These are phyloP conservation scores for Zygosaccharomyces sapae DNA, from an alignment of 1,139 yeast genomes.

Conservation along the genomic window DNA sequence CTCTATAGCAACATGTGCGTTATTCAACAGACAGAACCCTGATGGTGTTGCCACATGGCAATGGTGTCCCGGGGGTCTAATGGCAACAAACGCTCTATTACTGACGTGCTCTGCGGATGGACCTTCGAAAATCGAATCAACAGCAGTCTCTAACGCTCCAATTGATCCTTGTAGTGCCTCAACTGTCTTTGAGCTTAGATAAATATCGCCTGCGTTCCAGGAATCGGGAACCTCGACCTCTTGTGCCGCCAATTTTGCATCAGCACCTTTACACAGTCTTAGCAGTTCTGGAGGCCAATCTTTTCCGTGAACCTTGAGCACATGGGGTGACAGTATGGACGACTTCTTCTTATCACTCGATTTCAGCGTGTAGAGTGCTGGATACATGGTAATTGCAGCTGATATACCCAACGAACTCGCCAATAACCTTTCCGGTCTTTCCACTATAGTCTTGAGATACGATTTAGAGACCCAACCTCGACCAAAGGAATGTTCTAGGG, in stretches of 20 bases:
- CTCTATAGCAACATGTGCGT: conserved; percentile 78
- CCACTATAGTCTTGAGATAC: conserved; percentile 68
- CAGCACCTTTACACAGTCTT: conserved; percentile 57
- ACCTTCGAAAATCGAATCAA: conserved; percentile 51
- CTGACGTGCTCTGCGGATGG: conserved; percentile 38
- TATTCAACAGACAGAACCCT: conserved; percentile 82
- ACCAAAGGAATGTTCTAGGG: conserved; percentile 66
- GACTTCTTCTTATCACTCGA: conserved; percentile 37
- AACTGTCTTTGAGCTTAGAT: conserved; percentile 62
- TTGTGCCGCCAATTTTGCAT: conserved; percentile 48
- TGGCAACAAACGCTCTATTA: conserved; percentile 61
- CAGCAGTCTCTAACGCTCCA: conserved; percentile 72
- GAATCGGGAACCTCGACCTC: conserved; percentile 71
- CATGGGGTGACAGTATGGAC: conserved; percentile 46
- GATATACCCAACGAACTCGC: conserved; percentile 79
- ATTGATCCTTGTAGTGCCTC: conserved; percentile 75
- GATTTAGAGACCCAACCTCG: conserved; percentile 72
- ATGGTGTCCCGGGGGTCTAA: conserved; percentile 88
- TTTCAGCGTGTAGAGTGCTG: conserved; percentile 52
- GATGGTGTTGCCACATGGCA: conserved; percentile 79
- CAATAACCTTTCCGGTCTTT: conserved; percentile 73
- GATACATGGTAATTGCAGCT: conserved; percentile 69
- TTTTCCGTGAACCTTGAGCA: conserved; percentile 67
- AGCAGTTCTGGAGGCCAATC: conserved; percentile 65
- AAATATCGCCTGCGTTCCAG: conserved; percentile 85